Evolutionary conservation across 1,139 yeast genomes (phyloP).

Genomic region (Lodderomyces theae): DNA sequence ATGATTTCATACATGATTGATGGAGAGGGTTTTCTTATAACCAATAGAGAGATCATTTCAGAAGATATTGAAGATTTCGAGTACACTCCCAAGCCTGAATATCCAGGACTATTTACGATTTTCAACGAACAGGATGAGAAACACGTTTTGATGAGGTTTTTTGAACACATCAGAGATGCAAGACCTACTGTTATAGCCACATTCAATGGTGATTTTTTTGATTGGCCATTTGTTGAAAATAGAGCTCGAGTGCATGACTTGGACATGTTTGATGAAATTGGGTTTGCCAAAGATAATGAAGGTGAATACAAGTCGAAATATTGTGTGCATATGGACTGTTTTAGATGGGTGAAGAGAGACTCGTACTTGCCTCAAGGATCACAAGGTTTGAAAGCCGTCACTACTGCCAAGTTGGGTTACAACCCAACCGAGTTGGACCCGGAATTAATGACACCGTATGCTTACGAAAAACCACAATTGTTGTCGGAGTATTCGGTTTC

Average conservation of each 20-base stretch:
- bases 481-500: slow-evolving; percentile 97
- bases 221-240: slow-evolving; percentile 97
- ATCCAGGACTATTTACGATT: slow-evolving; percentile 83
- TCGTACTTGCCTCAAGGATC: slow-evolving; percentile 97
- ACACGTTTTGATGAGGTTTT: slow-evolving; percentile 69
- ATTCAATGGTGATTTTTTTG: slow-evolving; percentile 97
- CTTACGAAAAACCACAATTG: slow-evolving; percentile 87
- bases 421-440: slow-evolving; percentile 97
- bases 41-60: slow-evolving; percentile 90
- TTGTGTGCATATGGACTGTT: slow-evolving; percentile 98
- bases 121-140: slow-evolving; percentile 89
- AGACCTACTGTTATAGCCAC: slow-evolving; percentile 96
- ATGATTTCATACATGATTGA: slow-evolving; percentile 99
- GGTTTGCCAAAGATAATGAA: slow-evolving; percentile 85
- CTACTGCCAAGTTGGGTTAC: slow-evolving; percentile 92
- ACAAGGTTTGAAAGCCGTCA: slow-evolving; percentile 97
- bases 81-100: slow-evolving; percentile 96
- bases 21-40: slow-evolving; percentile 91
- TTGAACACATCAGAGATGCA: slow-evolving; percentile 84
- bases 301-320: slow-evolving; percentile 91
- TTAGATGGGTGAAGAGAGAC: slow-evolving; percentile 98
- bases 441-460: slow-evolving; percentile 96
- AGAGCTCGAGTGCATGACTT: slow-evolving; percentile 81
- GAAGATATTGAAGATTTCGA: slow-evolving; percentile 96
- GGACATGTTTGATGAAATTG: slow-evolving; percentile 90